Evolutionary conservation across 23 red algal species (phyloP), one percentile per base, ranked within the genome.

Genomic region (Gracilaria caudata): DNA sequence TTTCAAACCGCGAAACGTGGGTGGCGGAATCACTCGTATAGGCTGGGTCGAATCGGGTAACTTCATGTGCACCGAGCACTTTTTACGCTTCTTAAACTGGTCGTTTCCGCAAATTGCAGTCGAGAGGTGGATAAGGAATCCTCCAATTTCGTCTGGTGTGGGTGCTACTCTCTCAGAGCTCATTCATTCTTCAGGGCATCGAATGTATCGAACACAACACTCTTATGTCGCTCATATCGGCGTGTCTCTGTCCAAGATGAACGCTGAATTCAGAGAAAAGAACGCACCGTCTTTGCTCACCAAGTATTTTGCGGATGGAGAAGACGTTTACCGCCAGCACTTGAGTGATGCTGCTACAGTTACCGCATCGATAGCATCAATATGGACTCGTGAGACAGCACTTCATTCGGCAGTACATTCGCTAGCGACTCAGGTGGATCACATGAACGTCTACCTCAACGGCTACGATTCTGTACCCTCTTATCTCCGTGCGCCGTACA

Each of bases 41-140:
- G 86, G 93, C 19, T 92, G 93, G 93, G 93, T 95, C 64, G 93
- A 95, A 80, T 75, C 78, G 28, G 89, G 93, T 73, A 92, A 91
- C 73, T 95, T 90, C 37, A 68, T 95, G 51, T 68, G 59, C 2
- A 64, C 79, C 30, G 58, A 66, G n/a, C 28, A 76, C 35, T 86
- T 95, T 29, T 49, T 95, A 25, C 77, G 73, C 14, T 79, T 54
- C 37, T 58, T 95, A 23, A 60, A 78, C 47, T 95, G 77, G 79
- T 82, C 79, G 0, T 83, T 95, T 17, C 93, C 93, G 43, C 38
- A 33, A 5, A 78, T 95, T 34, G 40, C 26, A n/a, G 64, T 64
- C 47, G 37, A 49, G 55, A 73, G 87, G 51, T 95, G 87, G 93
- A 47, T 88, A 32, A 55, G 65, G 16, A 79, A 88, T 38, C 87